Evolutionary conservation across 108 stramenopile genomes (phyloP).

Genomic region (Aureococcus anophagefferens): DNA sequence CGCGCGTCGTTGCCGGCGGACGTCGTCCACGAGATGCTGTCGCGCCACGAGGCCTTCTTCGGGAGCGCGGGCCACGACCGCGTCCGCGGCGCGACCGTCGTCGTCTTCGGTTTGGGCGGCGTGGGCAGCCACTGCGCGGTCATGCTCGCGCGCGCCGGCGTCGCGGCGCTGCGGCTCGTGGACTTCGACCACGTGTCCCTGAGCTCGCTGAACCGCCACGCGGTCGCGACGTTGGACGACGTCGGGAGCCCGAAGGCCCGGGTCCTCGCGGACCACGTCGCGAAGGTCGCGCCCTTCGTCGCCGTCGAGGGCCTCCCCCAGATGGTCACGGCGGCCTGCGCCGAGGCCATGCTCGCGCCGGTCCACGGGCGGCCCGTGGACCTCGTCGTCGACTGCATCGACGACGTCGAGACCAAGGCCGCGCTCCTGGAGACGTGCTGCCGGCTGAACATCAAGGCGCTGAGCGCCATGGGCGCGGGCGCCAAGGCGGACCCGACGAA

Average conservation of each 20-base stretch:
- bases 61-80: background rate
- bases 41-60: background rate
- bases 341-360: constrained; percentile 19
- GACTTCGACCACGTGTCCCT: constrained; percentile 98
- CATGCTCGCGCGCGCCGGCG: constrained; percentile 87
- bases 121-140: constrained; percentile 85
- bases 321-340: constrained; percentile 35
- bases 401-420: constrained; percentile 94
- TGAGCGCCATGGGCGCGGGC: constrained; percentile 92
- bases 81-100: constrained; percentile 29
- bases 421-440: constrained; percentile 69
- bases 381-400: constrained; percentile 92
- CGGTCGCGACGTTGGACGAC: constrained; percentile 81
- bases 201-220: constrained; percentile 93
- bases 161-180: constrained; percentile 70
- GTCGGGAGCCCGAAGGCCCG: constrained; percentile 81
- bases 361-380: constrained; percentile 30
- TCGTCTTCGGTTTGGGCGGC: constrained; percentile 93
- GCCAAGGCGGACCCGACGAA: constrained; percentile 89
- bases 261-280: constrained; percentile 50
- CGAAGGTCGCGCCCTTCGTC: constrained; percentile 44
- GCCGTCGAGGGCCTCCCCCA: constrained; percentile 24
- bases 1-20: no score
- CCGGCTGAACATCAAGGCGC: constrained; percentile 53
- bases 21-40: no score